Conservation (phyloP, 2,329 filamentous ascomycete species). For the Gremmenia infestans region DNA sequence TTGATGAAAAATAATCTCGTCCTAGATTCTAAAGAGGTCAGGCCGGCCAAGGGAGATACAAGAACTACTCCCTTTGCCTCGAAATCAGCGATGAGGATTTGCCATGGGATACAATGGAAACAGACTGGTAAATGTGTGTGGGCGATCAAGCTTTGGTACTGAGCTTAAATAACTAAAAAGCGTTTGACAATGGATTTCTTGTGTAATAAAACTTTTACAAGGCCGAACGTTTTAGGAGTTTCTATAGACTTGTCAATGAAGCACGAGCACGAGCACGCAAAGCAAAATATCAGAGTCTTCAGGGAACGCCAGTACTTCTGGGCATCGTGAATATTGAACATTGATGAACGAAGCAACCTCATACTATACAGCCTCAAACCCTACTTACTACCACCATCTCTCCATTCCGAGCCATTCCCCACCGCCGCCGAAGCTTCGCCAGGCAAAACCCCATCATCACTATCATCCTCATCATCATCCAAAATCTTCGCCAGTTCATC, state of each 20-base stretch:
- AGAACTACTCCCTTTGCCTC: slow-evolving; percentile 5
- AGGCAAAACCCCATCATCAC: slow-evolving; percentile 19
- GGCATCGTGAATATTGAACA: not conserved
- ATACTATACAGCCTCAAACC: not conserved
- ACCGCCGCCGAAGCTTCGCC: slow-evolving; percentile 12
- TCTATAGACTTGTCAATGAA: too few relatives aligned
- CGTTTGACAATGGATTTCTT: too few relatives aligned
- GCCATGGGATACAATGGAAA: not conserved
- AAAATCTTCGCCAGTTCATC: slow-evolving; percentile 59
- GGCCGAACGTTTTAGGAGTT: too few relatives aligned
- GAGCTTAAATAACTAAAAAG: too few relatives aligned
- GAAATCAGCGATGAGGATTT: not conserved
- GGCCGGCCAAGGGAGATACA: not conserved
- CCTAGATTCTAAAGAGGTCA: not conserved
- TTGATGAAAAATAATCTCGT: not conserved
- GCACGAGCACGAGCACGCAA: too few relatives aligned
- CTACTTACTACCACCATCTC: slow-evolving; percentile 14
- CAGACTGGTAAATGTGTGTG: not conserved
- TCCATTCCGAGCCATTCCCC: slow-evolving; percentile 26
- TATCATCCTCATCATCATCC: slow-evolving; percentile 47
- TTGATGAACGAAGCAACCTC: not conserved
- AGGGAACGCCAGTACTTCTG: too few relatives aligned
- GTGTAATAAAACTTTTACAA: too few relatives aligned
- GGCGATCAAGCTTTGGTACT: too few relatives aligned
- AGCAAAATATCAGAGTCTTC: too few relatives aligned